A percentile compares a stretch with the other conserved stretches of the same genome.
Conservation (phyloP, 345 rosid species). For the Psidium guajava region DNA sequence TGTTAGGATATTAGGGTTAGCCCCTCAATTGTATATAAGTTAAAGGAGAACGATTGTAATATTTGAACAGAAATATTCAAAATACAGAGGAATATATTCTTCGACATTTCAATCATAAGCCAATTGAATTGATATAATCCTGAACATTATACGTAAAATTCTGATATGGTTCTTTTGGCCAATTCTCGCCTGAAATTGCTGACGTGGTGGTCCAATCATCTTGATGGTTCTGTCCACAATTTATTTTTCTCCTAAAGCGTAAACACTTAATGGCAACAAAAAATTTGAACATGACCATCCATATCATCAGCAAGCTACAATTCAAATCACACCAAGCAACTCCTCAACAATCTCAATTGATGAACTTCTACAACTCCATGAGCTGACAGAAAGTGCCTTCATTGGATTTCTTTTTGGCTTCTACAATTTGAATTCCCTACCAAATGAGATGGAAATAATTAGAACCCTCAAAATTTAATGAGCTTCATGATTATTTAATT, state of each 20-base stretch:
- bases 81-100: too few species aligned
- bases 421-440: too few species aligned
- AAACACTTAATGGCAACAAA: neutral
- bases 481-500: neutral
- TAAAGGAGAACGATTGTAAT: too few species aligned
- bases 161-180: fast-evolving
- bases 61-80: too few species aligned
- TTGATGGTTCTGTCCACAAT: neutral
- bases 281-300: neutral
- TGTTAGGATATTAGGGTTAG: too few species aligned
- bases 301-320: neutral
- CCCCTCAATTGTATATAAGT: too few species aligned
- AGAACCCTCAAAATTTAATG: neutral
- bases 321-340: neutral
- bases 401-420: neutral
- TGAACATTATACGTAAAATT: neutral
- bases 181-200: neutral
- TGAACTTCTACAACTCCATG: neutral
- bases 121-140: neutral
- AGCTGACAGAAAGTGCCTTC: neutral
- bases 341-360: neutral
- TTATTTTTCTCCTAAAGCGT: neutral
- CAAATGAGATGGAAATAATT: too few species aligned
- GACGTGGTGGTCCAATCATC: neutral
- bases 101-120: neutral